phyloP scores from a whole-genome alignment of 1,139 yeast genomes.

The Kodamaea sp. region DNA sequence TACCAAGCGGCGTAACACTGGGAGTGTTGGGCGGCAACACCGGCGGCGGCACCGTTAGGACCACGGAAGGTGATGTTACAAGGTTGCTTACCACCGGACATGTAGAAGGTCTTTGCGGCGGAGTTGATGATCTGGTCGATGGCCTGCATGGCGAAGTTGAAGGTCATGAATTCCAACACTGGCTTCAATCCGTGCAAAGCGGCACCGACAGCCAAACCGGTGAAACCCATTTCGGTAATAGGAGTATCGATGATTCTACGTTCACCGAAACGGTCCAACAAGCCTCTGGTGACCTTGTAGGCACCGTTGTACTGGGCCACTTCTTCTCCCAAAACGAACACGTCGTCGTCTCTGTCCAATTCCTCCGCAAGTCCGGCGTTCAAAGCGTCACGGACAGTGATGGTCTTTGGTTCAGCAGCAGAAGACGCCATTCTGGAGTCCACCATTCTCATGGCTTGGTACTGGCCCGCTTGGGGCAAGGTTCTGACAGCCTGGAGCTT shows the following conservation, averaged over 20 bases:
- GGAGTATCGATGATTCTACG: slow-evolving; percentile 97
- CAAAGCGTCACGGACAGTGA: slow-evolving; percentile 97
- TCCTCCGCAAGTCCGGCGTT: slow-evolving; percentile 96
- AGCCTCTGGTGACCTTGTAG: slow-evolving; percentile 93
- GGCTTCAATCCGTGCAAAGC: slow-evolving; percentile 97
- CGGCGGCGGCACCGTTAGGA: slow-evolving; percentile 99
- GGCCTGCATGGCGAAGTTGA: slow-evolving; percentile 99
- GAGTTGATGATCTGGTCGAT: slow-evolving; percentile 98
- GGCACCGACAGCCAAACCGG: slow-evolving; percentile 97
- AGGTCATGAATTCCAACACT: slow-evolving; percentile 97
- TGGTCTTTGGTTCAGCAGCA: slow-evolving; percentile 55
- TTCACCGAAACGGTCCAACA: slow-evolving; percentile 95
- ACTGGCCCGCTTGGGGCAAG: slow-evolving; percentile 31
- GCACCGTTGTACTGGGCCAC: slow-evolving; percentile 99
- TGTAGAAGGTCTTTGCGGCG: slow-evolving; percentile 97
- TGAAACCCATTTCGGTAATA: slow-evolving; percentile 98
- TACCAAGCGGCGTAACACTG: slow-evolving; percentile 98
- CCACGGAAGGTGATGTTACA: slow-evolving; percentile 98
- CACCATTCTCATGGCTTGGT: slow-evolving; percentile 41
- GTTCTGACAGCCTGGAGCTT: slow-evolving; percentile 26
- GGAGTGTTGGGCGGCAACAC: slow-evolving; percentile 99
- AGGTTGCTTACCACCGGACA: slow-evolving; percentile 99
- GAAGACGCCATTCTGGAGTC: slow-evolving; percentile 47
- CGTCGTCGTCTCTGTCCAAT: slow-evolving; percentile 92
- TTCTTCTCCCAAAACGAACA: slow-evolving; percentile 97